Base-by-base conservation (phyloP, 805 yeast species). In the Starmera quercuum region DNA sequence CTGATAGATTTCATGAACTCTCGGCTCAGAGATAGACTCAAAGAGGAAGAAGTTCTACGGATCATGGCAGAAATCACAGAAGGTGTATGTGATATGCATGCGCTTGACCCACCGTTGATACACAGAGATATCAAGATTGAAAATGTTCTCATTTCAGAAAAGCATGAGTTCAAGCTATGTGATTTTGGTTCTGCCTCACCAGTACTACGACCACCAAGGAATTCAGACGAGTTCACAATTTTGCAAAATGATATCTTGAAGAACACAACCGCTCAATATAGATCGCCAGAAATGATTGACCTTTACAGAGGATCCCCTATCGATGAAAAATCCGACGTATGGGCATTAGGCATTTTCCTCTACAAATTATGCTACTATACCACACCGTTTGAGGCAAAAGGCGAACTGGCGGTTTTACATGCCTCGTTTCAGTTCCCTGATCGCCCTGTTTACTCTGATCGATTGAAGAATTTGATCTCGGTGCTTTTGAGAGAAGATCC, bases 251-350 rank as follows among this genome's bases (percentile, higher is more conserved):
- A 83, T 53, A 70, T 83, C 26, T 59, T 82, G 69, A 78, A 73
- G 37, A 83, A 83, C 55, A 83, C 95, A 1, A 83, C 95, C 0
- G 88, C 94, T 0, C 95, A 83, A 51, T 83, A 83, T 52, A 64
- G 94, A 43, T 66, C 87, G 4, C 95, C 95, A 4, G 95, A 83
- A 56, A 83, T 83, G 92, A 63, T 83, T 20, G 90, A 83, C 49
- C 61, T 83, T 22, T 68, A 73, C 32, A 67, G 73, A 37, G 77
- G 84, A 4, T 68, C 71, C 37, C 81, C 90, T 10, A 76, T 83
- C 32, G 83, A 83, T 56, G 92, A 83, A 51, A 83, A 83, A 54
- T 74, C 85, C 33, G 95, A 83, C 53, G 71, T 83, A 16, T 83
- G 95, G 95, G 95, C 94, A 0, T 53, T 83, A 23, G 95, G 95